These are phyloP conservation scores for Pontederia crassipes DNA, from an alignment of 176 grass and related monocot genomes.

Conservation along the genomic window DNA sequence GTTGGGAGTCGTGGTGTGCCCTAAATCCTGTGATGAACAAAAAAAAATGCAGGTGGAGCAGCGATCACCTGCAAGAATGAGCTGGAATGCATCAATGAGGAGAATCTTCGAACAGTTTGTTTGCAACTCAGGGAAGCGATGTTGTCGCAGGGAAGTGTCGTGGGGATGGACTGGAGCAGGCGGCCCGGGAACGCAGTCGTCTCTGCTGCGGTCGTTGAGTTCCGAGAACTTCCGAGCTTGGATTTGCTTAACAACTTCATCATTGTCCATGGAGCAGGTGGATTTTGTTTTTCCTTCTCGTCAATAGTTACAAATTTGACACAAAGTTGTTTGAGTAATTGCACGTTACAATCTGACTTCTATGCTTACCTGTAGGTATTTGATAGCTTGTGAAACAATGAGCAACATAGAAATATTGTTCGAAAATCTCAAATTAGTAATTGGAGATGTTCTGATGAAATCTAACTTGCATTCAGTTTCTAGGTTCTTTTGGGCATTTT, in stretches of 20 bases:
- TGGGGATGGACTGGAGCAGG: slow-evolving; percentile 82
- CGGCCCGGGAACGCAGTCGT: slow-evolving; percentile 29
- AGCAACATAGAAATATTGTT: neutral
- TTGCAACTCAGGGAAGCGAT: slow-evolving; percentile 67
- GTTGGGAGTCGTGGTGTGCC: neutral
- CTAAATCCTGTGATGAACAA: neutral
- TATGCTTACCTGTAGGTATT: too few relatives aligned
- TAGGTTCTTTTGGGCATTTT: slow-evolving; percentile 98
- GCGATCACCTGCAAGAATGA: slow-evolving; percentile 92
- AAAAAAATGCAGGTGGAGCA: slow-evolving; percentile 47
- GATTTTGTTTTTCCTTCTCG: neutral
- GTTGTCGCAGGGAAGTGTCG: slow-evolving; percentile 21
- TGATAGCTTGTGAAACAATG: too few relatives aligned
- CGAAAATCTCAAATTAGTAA: neutral
- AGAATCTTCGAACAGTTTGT: slow-evolving; percentile 50
- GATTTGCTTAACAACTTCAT: slow-evolving; percentile 61
- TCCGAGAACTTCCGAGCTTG: slow-evolving; percentile 15
- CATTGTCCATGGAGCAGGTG: slow-evolving; percentile 85
- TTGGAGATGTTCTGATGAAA: neutral
- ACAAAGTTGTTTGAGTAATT: neutral
- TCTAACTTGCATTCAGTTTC: neutral
- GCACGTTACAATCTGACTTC: too few relatives aligned
- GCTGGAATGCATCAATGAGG: slow-evolving; percentile 64
- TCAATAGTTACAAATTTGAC: neutral
- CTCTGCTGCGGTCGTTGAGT: slow-evolving; percentile 27